Evolutionary conservation across 495 filamentous ascomycete species (phyloP).

Genomic region (Penicillium turbatum): DNA sequence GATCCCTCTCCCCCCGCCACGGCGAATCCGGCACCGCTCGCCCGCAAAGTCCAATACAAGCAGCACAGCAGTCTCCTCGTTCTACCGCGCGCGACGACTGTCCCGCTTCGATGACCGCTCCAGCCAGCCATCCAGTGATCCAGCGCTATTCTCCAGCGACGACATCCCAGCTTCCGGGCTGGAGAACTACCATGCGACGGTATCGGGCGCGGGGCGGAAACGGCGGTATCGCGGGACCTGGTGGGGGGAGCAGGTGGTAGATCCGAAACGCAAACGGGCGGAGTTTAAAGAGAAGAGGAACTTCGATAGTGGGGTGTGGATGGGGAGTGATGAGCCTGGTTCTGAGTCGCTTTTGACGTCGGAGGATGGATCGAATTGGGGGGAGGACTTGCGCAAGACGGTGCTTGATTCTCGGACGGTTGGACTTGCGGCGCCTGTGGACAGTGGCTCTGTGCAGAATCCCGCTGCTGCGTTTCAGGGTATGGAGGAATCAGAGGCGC

Average conservation of each 20-base stretch:
- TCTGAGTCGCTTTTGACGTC: constrained; percentile 32
- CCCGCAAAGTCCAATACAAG: constrained; percentile 17
- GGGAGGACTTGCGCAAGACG: constrained; percentile 36
- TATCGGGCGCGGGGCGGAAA: constrained; percentile 50
- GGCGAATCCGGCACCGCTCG: constrained; percentile 40
- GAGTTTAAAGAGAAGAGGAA: constrained; percentile 56
- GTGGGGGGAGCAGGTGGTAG: constrained; percentile 58
- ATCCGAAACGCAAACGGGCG: constrained; percentile 49
- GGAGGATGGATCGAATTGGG: constrained; percentile 35
- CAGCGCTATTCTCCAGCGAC: constrained; percentile 73
- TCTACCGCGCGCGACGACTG: constrained; percentile 30
- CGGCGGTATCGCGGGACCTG: constrained; percentile 65
- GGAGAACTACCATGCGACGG: constrained; percentile 60
- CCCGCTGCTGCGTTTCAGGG: constrained; percentile 13
- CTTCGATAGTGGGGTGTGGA: constrained; percentile 79
- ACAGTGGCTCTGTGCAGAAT: background rate
- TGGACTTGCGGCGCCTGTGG: background rate
- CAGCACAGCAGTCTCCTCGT: constrained; percentile 19
- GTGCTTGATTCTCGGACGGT: constrained; percentile 14
- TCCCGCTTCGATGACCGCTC: constrained; percentile 42
- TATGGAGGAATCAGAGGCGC: constrained; percentile 34
- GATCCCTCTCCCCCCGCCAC: constrained; percentile 42
- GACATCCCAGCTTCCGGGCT: constrained; percentile 63
- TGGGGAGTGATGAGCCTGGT: constrained; percentile 59
- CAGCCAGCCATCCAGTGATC: constrained; percentile 62